These are phyloP conservation scores for Exophiala dermatitidis DNA, from an alignment of 2,329 filamentous ascomycete genomes.

Conservation along the genomic window DNA sequence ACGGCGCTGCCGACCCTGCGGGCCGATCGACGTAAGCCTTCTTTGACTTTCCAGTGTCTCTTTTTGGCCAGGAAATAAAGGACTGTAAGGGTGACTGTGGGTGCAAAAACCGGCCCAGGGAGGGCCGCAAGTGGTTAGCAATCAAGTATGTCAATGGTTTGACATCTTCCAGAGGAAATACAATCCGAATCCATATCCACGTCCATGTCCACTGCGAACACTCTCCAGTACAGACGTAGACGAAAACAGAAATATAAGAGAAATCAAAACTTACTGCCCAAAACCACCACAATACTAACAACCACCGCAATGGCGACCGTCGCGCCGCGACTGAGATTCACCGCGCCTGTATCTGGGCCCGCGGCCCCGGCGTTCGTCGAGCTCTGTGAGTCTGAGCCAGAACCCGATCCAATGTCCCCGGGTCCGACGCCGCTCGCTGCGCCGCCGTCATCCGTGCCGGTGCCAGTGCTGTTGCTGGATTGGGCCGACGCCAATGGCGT, in stretches of 20 bases:
- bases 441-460: conserved; percentile 19
- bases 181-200: too few relatives aligned
- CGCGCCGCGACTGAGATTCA: conserved; percentile 60
- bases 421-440: conserved; percentile 21
- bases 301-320: conserved; percentile 69
- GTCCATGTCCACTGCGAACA: too few relatives aligned
- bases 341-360: conserved; percentile 53
- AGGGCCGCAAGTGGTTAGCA: not conserved
- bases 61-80: conserved; percentile 79
- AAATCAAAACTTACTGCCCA: conserved; percentile 54
- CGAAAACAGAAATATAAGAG: not conserved
- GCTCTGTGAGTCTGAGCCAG: conserved; percentile 21
- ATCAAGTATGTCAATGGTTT: not conserved
- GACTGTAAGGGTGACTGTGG: conserved; percentile 37
- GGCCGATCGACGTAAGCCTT: conserved; percentile 63
- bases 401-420: conserved; percentile 27
- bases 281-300: conserved; percentile 58
- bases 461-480: too few relatives aligned
- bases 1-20: conserved; percentile 32
- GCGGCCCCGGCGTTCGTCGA: conserved; percentile 57
- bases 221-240: too few relatives aligned
- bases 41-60: conserved; percentile 71
- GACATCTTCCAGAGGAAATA: too few relatives aligned
- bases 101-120: not conserved
- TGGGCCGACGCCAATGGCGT: conserved; percentile 14